These are phyloP conservation scores for Agroathelia rolfsii DNA, from an alignment of 1,284 basidiomycete genomes.

Conservation along the genomic window DNA sequence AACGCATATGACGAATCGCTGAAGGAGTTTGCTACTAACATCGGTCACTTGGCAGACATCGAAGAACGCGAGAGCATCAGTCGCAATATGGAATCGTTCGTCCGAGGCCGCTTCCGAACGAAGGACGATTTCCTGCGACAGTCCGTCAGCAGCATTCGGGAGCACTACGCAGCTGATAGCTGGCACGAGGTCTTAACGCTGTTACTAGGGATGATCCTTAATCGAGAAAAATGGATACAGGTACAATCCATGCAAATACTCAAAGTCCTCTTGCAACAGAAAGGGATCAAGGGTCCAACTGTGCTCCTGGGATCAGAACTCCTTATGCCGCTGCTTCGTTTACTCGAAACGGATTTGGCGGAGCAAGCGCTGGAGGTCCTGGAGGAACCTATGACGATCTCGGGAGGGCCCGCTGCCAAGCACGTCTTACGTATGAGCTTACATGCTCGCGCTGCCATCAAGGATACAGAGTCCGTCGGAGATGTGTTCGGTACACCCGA, in stretches of 20 bases:
- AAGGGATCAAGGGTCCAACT: constrained; percentile 69
- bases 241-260: constrained; percentile 81
- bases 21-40: constrained; percentile 66
- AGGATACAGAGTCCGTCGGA: constrained; percentile 41
- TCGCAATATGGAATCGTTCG: constrained; percentile 84
- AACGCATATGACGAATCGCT: constrained; percentile 54
- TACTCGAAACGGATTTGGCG: constrained; percentile 80
- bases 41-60: constrained; percentile 62
- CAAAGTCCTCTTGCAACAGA: constrained; percentile 81
- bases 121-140: constrained; percentile 92
- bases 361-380: constrained; percentile 84
- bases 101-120: constrained; percentile 81
- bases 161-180: constrained; percentile 63
- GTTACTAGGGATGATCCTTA: constrained; percentile 81
- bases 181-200: constrained; percentile 76
- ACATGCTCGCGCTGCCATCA: constrained; percentile 38
- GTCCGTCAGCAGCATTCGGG: constrained; percentile 75
- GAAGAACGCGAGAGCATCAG: constrained; percentile 70
- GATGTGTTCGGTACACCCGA: constrained; percentile 77
- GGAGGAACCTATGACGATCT: constrained; percentile 78
- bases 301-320: constrained; percentile 76
- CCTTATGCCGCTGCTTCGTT: constrained; percentile 81
- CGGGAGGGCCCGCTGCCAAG: constrained; percentile 66
- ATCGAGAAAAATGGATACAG: constrained; percentile 75
- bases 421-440: constrained; percentile 86